Evolutionary conservation across 352 stramenopile genomes (phyloP).

Genomic region (Paralagenidium karlingii): DNA sequence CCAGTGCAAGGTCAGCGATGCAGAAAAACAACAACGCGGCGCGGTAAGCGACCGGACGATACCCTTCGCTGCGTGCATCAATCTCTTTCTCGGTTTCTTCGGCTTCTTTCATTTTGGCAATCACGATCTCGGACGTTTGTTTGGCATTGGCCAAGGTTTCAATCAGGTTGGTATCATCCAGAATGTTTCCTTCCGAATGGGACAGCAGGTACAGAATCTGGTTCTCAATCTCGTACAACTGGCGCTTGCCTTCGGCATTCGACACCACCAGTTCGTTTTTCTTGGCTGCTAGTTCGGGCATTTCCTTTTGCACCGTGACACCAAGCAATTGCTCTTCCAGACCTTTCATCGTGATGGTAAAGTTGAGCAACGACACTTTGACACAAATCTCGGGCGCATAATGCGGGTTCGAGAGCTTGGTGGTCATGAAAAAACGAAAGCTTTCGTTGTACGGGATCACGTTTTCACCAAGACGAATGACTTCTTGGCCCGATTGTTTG

Average conservation of each 20-base stretch:
- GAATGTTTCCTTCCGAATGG: constrained; percentile 86
- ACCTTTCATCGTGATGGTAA: constrained; percentile 87
- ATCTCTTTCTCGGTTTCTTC: constrained; percentile 87
- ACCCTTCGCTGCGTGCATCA: constrained; percentile 73
- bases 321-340: constrained; percentile 86
- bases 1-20: constrained; percentile 76
- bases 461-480: constrained; percentile 87
- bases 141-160: constrained; percentile 80
- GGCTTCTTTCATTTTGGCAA: constrained; percentile 84
- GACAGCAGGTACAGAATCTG: constrained; percentile 87
- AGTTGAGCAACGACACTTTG: constrained; percentile 88
- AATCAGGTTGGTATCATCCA: constrained; percentile 89
- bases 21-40: constrained; percentile 87
- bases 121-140: constrained; percentile 65
- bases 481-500: constrained; percentile 85
- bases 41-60: constrained; percentile 80
- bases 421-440: constrained; percentile 89
- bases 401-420: constrained; percentile 88
- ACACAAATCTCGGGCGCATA: constrained; percentile 86
- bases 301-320: constrained; percentile 82
- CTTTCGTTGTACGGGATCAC: constrained; percentile 86
- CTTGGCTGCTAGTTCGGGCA: constrained; percentile 83
- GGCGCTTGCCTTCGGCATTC: constrained; percentile 79
- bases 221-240: constrained; percentile 88
- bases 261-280: constrained; percentile 85